Evolutionary conservation across 2,329 filamentous ascomycete species (phyloP).

Genomic region (Sclerotinia spermophila): DNA sequence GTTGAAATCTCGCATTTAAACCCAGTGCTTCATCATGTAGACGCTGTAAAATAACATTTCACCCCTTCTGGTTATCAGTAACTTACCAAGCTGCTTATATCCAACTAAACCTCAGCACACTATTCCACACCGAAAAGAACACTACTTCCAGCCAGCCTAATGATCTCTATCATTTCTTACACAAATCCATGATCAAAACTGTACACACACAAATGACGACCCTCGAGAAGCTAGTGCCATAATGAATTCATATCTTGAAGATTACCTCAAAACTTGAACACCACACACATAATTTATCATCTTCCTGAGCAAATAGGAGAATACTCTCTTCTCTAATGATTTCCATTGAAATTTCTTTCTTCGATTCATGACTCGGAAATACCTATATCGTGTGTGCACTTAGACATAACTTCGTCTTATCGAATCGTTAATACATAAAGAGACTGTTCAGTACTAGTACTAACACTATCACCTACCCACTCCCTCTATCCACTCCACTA

Average conservation of each 20-base stretch:
- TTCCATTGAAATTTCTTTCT: too few species aligned
- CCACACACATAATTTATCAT: not conserved
- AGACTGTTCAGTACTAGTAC: too few species aligned
- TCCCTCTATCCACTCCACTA: too few species aligned
- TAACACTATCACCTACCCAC: too few species aligned
- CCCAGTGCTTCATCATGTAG: not conserved
- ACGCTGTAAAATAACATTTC: not conserved
- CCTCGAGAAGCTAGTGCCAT: not conserved
- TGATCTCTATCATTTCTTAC: too few species aligned
- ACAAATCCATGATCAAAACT: not conserved
- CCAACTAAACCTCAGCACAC: not conserved
- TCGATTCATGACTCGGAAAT: too few species aligned
- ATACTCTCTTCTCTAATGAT: not conserved
- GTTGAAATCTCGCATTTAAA: not conserved
- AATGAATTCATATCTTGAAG: not conserved
- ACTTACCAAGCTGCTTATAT: not conserved
- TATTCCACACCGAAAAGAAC: not conserved
- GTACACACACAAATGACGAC: not conserved
- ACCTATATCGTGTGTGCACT: too few species aligned
- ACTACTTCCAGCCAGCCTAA: not conserved
- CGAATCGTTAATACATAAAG: too few species aligned
- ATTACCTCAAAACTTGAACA: not conserved
- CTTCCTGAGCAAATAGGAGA: not conserved
- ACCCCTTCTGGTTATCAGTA: not conserved
- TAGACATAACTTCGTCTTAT: too few species aligned